These are phyloP conservation scores for Ustilago xerochloae DNA, from an alignment of 1,284 basidiomycete genomes.

Conservation along the genomic window DNA sequence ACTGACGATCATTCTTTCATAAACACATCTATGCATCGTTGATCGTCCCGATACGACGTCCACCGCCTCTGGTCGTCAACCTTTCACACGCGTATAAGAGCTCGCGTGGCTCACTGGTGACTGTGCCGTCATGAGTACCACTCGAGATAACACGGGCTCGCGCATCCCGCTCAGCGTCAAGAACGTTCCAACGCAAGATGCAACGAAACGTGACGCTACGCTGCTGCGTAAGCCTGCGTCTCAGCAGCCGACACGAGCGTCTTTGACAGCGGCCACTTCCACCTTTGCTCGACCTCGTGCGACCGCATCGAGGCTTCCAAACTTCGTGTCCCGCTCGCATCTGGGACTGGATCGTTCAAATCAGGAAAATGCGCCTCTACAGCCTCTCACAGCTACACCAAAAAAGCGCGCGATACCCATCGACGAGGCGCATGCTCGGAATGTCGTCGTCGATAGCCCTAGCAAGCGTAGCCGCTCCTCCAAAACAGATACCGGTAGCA, in stretches of 20 bases:
- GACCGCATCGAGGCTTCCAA: slow-evolving; percentile 24
- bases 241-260: slow-evolving; percentile 14
- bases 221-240: slow-evolving; percentile 27
- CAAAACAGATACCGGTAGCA: slow-evolving; percentile 46
- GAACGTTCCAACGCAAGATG: slow-evolving; percentile 35
- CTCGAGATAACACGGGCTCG: slow-evolving; percentile 28
- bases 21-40: slow-evolving; percentile 17
- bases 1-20: not conserved
- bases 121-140: slow-evolving; percentile 28
- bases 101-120: slow-evolving; percentile 3
- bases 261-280: not conserved
- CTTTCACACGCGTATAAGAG: not conserved
- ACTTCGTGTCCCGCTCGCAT: slow-evolving; percentile 46
- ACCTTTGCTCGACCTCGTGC: slow-evolving; percentile 31
- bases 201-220: slow-evolving; percentile 13
- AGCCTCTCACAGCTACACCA: slow-evolving; percentile 50
- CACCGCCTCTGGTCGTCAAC: slow-evolving; percentile 9
- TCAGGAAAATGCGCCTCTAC: slow-evolving; percentile 33
- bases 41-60: slow-evolving; percentile 3
- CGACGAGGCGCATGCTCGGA: slow-evolving; percentile 63
- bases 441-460: slow-evolving; percentile 48
- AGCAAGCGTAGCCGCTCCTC: slow-evolving; percentile 57
- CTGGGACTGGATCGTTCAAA: slow-evolving; percentile 42
- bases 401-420: slow-evolving; percentile 64
- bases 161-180: slow-evolving; percentile 51